Evolutionary conservation across 495 filamentous ascomycete species (phyloP).

Genomic region (Penicillium coffeae): DNA sequence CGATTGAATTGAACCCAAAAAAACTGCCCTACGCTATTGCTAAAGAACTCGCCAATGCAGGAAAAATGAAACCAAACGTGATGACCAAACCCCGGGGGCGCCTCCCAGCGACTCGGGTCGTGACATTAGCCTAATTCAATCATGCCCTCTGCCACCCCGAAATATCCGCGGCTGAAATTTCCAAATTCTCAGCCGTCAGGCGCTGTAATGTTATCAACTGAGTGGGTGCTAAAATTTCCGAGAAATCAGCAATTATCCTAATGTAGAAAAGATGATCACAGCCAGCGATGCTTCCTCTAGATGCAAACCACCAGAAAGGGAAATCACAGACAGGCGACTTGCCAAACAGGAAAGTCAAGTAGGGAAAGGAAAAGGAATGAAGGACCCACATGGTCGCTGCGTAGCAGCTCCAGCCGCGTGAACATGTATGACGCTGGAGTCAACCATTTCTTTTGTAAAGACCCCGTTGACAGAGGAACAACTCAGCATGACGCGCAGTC

Average conservation of each 20-base stretch:
- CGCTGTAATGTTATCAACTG: conserved; percentile 26
- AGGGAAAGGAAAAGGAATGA: conserved; percentile 1
- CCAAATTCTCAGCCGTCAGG: conserved; percentile 35
- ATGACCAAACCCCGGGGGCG: too few relatives aligned
- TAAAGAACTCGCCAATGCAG: too few relatives aligned
- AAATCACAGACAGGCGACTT: not conserved
- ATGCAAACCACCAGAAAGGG: not conserved
- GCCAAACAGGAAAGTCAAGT: not conserved
- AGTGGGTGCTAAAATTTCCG: conserved; percentile 20
- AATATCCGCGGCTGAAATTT: conserved; percentile 35
- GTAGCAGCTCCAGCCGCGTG: conserved; percentile 24
- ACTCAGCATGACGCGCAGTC: conserved; percentile 35
- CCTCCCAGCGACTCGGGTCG: not conserved
- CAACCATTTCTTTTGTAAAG: conserved; percentile 30
- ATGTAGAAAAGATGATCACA: conserved; percentile 2
- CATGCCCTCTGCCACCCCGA: conserved; percentile 32
- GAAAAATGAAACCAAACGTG: conserved; percentile 3
- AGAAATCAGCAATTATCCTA: conserved; percentile 13
- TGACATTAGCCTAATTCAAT: not conserved
- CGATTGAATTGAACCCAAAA: not conserved
- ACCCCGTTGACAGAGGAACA: conserved; percentile 29
- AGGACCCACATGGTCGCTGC: conserved; percentile 36
- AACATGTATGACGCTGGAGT: conserved; percentile 34
- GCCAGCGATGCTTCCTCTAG: not conserved
- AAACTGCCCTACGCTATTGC: too few relatives aligned